phyloP scores from a whole-genome alignment of 306 rosid genomes.

The Lathyrus tuberosus region DNA sequence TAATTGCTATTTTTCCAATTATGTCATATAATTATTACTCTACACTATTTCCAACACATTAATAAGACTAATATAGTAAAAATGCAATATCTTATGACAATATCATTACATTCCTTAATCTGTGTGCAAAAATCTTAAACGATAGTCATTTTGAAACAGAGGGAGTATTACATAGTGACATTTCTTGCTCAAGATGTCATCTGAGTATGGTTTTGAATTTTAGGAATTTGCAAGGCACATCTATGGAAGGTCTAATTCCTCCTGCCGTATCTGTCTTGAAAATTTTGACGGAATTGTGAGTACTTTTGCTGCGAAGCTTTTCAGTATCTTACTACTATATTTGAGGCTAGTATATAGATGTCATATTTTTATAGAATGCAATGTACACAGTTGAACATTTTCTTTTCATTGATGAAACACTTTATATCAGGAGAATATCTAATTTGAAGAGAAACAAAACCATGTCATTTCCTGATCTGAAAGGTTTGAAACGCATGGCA shows the following conservation, averaged over 20 bases:
- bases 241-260: no score
- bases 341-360: no score
- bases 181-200: neutral
- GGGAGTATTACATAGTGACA: neutral
- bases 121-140: no score
- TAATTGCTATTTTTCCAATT: no score
- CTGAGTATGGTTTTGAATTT: neutral
- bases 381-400: no score
- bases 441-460: constrained; percentile 61
- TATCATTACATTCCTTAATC: no score
- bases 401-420: constrained; percentile 32
- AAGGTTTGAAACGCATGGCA: constrained; percentile 35
- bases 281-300: constrained; percentile 61
- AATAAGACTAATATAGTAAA: no score
- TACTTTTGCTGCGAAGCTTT: neutral
- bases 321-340: neutral
- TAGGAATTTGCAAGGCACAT: constrained; percentile 43
- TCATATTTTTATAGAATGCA: no score
- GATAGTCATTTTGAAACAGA: no score
- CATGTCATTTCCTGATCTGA: constrained; percentile 60
- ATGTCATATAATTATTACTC: no score
- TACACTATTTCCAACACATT: no score
- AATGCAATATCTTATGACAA: no score
- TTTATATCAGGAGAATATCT: constrained; percentile 65
- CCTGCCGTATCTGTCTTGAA: constrained; percentile 50